These are phyloP conservation scores for Balansia obtecta DNA, from an alignment of 2,329 filamentous ascomycete species.

Conservation along the genomic window DNA sequence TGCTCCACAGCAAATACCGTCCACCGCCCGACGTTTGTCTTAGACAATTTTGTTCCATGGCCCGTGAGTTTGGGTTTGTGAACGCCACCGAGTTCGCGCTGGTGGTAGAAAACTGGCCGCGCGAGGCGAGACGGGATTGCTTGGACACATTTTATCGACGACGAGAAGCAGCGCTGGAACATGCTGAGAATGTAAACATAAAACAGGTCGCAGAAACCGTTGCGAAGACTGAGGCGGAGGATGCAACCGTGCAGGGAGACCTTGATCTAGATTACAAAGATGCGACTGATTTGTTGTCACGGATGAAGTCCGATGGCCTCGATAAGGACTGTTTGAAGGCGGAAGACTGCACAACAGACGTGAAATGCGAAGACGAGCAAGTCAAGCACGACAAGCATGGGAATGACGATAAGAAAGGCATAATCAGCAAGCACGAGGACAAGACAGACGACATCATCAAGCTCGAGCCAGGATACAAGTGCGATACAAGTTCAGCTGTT, in stretches of 20 bases:
- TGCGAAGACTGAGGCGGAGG: neutral
- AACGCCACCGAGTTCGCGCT: conserved; percentile 76
- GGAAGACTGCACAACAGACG: conserved; percentile 6
- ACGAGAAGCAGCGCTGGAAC: conserved; percentile 36
- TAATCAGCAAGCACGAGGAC: neutral
- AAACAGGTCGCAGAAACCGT: neutral
- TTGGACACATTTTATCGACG: conserved; percentile 69
- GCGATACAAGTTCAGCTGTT: neutral
- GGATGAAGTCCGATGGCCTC: conserved; percentile 1
- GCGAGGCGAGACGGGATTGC: conserved; percentile 65
- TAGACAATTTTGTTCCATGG: conserved; percentile 88
- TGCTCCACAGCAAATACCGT: conserved; percentile 40
- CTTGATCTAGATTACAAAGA: neutral
- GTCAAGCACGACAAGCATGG: conserved; percentile 2
- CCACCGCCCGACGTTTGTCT: conserved; percentile 63
- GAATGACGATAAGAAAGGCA: neutral
- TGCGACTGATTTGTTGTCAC: neutral
- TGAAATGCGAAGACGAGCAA: conserved; percentile 7
- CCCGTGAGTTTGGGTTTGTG: conserved; percentile 61
- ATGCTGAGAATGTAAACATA: conserved; percentile 8
- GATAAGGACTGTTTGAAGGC: conserved; percentile 2
- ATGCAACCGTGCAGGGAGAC: conserved; percentile 2
- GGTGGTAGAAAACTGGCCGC: conserved; percentile 81
- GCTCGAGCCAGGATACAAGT: neutral
- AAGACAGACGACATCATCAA: neutral